Percentiles rank a stretch among this genome's conserved stretches.
phyloP scores from a whole-genome alignment of 2,329 filamentous ascomycete genomes.

The Berkeleyomyces rouxiae region DNA sequence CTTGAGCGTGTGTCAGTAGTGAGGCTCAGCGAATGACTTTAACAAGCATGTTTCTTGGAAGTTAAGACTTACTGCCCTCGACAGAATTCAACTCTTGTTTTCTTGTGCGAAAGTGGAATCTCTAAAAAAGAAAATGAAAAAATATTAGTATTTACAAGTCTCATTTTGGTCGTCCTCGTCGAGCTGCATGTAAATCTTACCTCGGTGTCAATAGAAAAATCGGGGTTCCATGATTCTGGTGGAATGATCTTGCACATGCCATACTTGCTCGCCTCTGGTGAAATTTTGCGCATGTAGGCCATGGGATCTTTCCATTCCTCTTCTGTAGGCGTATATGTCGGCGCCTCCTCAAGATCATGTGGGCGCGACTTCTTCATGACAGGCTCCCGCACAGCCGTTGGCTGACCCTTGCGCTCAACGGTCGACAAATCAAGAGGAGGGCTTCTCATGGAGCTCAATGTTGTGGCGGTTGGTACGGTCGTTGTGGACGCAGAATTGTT shows the following conservation, averaged over 20 bases:
- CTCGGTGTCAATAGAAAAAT: conserved; percentile 94
- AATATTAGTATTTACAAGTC: background rate
- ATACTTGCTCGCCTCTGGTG: conserved; percentile 68
- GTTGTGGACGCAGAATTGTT: conserved; percentile 30
- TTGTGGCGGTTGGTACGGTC: conserved; percentile 24
- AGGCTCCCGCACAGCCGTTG: conserved; percentile 57
- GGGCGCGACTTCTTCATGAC: conserved; percentile 63
- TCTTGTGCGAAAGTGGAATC: conserved; percentile 90
- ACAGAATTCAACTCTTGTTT: conserved; percentile 95
- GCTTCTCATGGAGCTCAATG: conserved; percentile 40
- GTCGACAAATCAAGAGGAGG: conserved; percentile 65
- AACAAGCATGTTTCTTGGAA: background rate
- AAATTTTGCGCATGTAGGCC: conserved; percentile 84
- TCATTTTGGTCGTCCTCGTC: background rate
- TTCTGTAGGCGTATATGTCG: conserved; percentile 74
- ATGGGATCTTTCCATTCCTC: conserved; percentile 93
- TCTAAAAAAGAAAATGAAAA: conserved; percentile 32
- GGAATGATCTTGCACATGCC: conserved; percentile 94
- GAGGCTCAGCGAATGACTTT: background rate
- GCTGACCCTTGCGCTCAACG: conserved; percentile 78
- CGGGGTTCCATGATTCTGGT: conserved; percentile 81
- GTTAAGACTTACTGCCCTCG: conserved; percentile 64
- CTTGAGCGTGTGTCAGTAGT: conserved; percentile 26
- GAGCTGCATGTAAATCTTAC: conserved; percentile 29
- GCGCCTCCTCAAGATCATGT: conserved; percentile 75